Conservation (phyloP, 306 rosid species). For the Gastrolobium bilobum region DNA sequence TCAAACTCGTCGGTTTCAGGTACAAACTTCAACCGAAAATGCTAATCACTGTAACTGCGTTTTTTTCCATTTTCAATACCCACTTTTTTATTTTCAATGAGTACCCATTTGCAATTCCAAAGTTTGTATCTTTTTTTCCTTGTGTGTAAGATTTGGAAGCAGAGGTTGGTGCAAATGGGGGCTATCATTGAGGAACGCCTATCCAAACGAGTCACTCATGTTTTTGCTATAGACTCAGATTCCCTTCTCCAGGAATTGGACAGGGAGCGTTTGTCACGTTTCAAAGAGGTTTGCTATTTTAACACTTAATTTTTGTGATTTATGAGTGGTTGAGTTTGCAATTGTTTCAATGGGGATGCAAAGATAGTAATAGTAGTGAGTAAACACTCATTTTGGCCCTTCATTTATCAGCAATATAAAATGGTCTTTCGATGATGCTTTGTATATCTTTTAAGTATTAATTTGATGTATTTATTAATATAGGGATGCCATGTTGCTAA, state of each 20-base stretch:
- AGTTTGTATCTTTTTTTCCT: constrained; percentile 20
- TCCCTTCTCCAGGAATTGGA: constrained; percentile 65
- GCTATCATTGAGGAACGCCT: constrained; percentile 69
- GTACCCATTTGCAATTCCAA: constrained; percentile 7
- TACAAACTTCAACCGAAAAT: background rate
- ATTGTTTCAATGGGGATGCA: constrained; percentile 10
- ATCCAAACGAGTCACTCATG: constrained; percentile 74
- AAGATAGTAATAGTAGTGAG: background rate
- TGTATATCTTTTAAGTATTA: constrained; percentile 3
- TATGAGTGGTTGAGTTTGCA: background rate
- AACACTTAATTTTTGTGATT: background rate
- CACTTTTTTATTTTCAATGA: background rate
- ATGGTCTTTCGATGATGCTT: background rate
- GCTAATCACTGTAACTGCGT: constrained; percentile 10
- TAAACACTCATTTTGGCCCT: background rate
- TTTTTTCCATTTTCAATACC: background rate
- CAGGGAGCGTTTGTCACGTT: constrained; percentile 67
- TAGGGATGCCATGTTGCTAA: background rate
- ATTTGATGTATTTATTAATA: constrained; percentile 10
- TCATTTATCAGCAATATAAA: background rate
- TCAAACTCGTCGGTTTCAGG: constrained; percentile 88
- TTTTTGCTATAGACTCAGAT: constrained; percentile 65
- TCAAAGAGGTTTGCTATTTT: constrained; percentile 69
- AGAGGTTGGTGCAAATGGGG: constrained; percentile 84
- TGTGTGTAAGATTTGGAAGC: constrained; percentile 82